Evolutionary conservation across 2,329 filamentous ascomycete species (phyloP).

Genomic region (Stenocarpella maydis): DNA sequence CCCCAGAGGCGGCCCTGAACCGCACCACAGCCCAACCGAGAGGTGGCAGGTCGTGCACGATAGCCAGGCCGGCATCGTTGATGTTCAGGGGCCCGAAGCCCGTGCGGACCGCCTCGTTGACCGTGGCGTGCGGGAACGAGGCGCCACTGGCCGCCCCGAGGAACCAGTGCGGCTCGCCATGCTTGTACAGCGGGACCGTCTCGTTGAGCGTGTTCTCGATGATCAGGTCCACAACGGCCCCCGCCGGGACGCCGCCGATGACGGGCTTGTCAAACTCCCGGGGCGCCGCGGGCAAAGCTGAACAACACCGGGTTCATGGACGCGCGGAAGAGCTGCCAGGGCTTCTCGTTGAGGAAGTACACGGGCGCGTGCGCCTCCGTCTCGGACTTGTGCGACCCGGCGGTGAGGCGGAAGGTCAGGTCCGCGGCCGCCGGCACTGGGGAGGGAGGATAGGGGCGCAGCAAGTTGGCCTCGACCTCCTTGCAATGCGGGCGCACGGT

Average conservation of each 20-base stretch:
- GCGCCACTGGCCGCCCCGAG: slow-evolving; percentile 32
- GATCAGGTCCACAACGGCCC: slow-evolving; percentile 35
- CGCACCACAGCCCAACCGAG: slow-evolving; percentile 36
- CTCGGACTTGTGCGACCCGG: slow-evolving; percentile 21
- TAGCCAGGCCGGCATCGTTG: slow-evolving; percentile 29
- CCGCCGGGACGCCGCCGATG: neutral
- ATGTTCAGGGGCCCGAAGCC: slow-evolving; percentile 22
- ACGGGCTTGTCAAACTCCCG: slow-evolving; percentile 29
- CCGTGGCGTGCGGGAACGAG: slow-evolving; percentile 27
- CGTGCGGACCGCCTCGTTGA: slow-evolving; percentile 1
- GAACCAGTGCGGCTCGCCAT: slow-evolving; percentile 37
- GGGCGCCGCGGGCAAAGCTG: slow-evolving; percentile 19
- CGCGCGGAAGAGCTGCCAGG: slow-evolving; percentile 33
- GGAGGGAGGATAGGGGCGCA: slow-evolving; percentile 31
- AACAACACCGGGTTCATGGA: slow-evolving; percentile 38
- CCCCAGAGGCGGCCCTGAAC: slow-evolving; percentile 30
- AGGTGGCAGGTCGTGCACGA: slow-evolving; percentile 35
- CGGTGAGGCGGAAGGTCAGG: slow-evolving; percentile 34
- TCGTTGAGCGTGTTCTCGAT: slow-evolving; percentile 25
- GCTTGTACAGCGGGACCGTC: slow-evolving; percentile 38
- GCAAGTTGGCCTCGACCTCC: slow-evolving; percentile 19
- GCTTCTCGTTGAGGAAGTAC: slow-evolving; percentile 31
- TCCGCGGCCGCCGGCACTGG: slow-evolving; percentile 21
- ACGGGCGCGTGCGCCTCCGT: slow-evolving; percentile 29
- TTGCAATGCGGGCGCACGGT: slow-evolving; percentile 33